phyloP scores from a whole-genome alignment of 192 early-diverging fungal genomes.

The Gryganskiella cystojenkinii region DNA sequence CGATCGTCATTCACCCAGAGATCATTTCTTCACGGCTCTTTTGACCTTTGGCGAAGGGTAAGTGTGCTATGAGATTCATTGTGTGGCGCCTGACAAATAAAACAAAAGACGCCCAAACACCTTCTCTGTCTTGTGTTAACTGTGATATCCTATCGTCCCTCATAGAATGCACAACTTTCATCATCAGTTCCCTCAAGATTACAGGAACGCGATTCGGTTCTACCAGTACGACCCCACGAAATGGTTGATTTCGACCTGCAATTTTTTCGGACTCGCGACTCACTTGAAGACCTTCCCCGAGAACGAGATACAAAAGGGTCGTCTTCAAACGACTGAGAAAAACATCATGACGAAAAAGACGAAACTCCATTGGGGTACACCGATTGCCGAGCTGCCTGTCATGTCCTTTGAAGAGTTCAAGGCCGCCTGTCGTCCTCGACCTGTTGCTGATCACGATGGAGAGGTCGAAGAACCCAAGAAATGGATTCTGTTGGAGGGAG shows the following conservation, averaged over 20 bases:
- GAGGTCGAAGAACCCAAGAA: conserved; percentile 72
- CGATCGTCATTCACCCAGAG: conserved; percentile 82
- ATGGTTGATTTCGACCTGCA: conserved; percentile 76
- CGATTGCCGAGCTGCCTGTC: conserved; percentile 74
- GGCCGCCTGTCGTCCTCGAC: conserved; percentile 6
- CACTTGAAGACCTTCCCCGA: conserved; percentile 82
- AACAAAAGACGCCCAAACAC: too few relatives aligned
- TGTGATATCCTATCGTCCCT: too few relatives aligned
- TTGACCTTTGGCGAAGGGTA: conserved; percentile 85
- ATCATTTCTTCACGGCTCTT: conserved; percentile 85
- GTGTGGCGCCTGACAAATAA: too few relatives aligned
- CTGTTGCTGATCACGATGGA: too few relatives aligned
- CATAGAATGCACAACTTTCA: conserved; percentile 79
- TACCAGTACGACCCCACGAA: conserved; percentile 90
- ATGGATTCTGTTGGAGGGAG: conserved; percentile 87
- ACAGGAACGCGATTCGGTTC: conserved; percentile 82
- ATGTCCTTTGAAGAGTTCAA: conserved; percentile 72
- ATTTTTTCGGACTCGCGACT: conserved; percentile 72
- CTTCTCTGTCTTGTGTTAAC: too few relatives aligned
- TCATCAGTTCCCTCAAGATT: conserved; percentile 88
- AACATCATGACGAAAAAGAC: conserved; percentile 70
- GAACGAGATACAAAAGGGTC: conserved; percentile 84
- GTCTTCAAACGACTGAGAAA: conserved; percentile 85
- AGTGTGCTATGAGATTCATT: too few relatives aligned
- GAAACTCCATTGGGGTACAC: conserved; percentile 78